These are phyloP conservation scores for Dioscorea alata DNA, from an alignment of 106 monocot genomes.

Conservation along the genomic window DNA sequence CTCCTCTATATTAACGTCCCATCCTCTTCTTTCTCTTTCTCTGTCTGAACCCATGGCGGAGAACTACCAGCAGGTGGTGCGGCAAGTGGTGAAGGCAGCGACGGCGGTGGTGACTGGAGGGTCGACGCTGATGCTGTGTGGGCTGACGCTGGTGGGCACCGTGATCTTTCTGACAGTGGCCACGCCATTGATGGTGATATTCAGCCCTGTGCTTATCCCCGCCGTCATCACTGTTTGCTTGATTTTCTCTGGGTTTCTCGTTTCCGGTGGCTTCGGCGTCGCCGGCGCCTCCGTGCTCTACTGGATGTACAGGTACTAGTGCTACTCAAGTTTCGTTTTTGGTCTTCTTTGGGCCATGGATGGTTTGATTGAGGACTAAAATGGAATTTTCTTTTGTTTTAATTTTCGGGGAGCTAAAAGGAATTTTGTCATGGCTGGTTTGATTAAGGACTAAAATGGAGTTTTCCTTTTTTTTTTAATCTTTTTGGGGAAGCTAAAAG, in stretches of 20 bases:
- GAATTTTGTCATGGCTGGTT: too few species aligned
- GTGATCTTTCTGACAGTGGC: slow-evolving; percentile 6
- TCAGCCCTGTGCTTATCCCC: slow-evolving; percentile 20
- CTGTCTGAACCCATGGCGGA: not conserved
- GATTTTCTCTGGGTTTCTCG: not conserved
- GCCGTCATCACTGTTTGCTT: not conserved
- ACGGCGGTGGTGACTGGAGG: slow-evolving; percentile 4
- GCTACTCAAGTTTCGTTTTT: too few species aligned
- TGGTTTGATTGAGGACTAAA: too few species aligned
- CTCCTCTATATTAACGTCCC: not conserved
- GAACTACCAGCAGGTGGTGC: not conserved
- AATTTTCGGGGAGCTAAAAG: too few species aligned
- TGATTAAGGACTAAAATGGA: too few species aligned
- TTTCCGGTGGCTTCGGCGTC: slow-evolving; percentile 12
- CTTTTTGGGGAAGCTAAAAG: too few species aligned
- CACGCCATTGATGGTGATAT: slow-evolving; percentile 12
- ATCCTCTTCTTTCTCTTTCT: not conserved
- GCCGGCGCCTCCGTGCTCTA: slow-evolving; percentile 11
- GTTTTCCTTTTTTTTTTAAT: too few species aligned
- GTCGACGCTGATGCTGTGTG: slow-evolving; percentile 4
- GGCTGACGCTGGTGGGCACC: slow-evolving; percentile 9
- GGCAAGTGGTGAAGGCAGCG: not conserved
- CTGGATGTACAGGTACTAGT: slow-evolving; percentile 7
- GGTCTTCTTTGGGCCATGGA: too few species aligned
- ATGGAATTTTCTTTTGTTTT: too few species aligned